A percentile compares a stretch with the other conserved stretches of the same genome.
Evolutionary conservation across 164 flowering plant species (phyloP).

Genomic region (Piper longum): DNA sequence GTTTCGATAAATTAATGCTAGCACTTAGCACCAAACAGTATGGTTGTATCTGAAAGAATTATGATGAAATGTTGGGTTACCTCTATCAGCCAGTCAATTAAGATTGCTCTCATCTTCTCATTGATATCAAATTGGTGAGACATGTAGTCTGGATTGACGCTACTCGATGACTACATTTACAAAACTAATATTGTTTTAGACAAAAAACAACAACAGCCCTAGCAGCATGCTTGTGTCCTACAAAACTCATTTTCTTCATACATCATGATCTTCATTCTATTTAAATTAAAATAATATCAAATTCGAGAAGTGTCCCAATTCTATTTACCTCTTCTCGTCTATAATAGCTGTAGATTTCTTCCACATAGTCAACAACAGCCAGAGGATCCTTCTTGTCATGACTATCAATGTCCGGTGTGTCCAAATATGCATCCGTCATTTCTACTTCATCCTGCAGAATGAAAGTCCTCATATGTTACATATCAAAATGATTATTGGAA

Average conservation of each 20-base stretch:
- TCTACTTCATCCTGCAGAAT: conserved; percentile 38
- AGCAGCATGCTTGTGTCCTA: too few relatives aligned
- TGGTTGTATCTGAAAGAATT: not conserved
- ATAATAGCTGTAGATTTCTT: conserved; percentile 56
- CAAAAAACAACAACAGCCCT: too few relatives aligned
- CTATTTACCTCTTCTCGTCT: conserved; percentile 44
- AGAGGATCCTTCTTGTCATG: conserved; percentile 46
- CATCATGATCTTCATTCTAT: too few relatives aligned
- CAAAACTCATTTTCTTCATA: too few relatives aligned
- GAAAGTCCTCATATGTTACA: not conserved
- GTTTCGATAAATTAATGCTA: not conserved
- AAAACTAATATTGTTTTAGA: not conserved
- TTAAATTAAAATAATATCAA: too few relatives aligned
- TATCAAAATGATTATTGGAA: not conserved
- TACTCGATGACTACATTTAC: conserved; percentile 33
- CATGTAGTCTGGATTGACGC: conserved; percentile 61
- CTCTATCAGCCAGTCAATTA: conserved; percentile 95
- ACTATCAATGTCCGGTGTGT: conserved; percentile 51
- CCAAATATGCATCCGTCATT: conserved; percentile 55
- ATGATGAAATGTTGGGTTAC: conserved; percentile 8
- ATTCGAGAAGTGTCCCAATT: too few relatives aligned
- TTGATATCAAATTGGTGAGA: conserved; percentile 57
- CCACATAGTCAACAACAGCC: conserved; percentile 75
- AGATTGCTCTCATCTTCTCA: conserved; percentile 78
- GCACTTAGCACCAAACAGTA: too few relatives aligned